A percentile compares a stretch with the other conserved stretches of the same genome.
phyloP scores from a whole-genome alignment of 139 green algal genomes.

The Trebouxia sp. region DNA sequence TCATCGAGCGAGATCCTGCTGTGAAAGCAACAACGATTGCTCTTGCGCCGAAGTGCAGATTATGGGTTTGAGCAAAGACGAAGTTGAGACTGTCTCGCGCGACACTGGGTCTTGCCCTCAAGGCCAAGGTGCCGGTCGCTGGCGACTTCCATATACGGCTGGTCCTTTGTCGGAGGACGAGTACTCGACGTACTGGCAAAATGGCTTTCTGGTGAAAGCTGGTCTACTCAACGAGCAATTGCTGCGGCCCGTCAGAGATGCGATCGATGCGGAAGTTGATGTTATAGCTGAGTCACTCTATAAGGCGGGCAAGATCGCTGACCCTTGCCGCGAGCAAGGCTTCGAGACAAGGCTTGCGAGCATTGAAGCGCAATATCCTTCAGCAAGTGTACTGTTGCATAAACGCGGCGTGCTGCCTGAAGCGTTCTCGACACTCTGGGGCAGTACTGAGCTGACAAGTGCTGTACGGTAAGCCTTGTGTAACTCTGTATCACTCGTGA shows the following conservation, averaged over 20 bases:
- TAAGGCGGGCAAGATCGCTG: constrained; percentile 17
- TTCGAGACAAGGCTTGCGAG: neutral
- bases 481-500: neutral
- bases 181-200: neutral
- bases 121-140: neutral
- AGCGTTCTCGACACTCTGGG: constrained; percentile 5
- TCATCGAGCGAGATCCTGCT: no score
- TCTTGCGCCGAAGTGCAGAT: no score
- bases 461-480: neutral
- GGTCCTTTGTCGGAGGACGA: neutral
- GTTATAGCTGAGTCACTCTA: constrained; percentile 1
- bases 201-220: neutral
- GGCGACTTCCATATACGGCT: neutral
- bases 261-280: constrained; percentile 1
- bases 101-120: neutral
- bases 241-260: neutral
- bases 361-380: constrained; percentile 14
- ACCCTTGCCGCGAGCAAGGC: neutral
- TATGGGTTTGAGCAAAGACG: no score
- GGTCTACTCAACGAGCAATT: neutral
- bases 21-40: no score
- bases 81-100: neutral
- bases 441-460: neutral
- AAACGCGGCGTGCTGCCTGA: constrained; percentile 5
- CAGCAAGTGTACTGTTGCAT: constrained; percentile 22